Base-by-base conservation (phyloP, 1,284 basidiomycete genomes). In the Rhodotorula sp. region DNA sequence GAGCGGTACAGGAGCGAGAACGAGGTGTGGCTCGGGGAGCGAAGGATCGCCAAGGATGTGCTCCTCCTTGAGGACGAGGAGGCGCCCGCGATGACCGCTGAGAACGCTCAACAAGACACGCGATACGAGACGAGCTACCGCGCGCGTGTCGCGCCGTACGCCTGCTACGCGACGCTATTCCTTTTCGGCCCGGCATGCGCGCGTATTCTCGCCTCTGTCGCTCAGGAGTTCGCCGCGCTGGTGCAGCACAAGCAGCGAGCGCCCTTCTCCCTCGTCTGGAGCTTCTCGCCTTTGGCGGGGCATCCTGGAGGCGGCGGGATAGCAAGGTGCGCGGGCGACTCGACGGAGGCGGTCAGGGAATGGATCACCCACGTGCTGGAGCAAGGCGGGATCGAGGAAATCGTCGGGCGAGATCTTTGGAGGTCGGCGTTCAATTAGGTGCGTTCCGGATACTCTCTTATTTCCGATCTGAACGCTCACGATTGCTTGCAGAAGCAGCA, bases 1-100 rank as follows among this genome's bases (percentile, higher is more conserved):
- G 86, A 89, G 54, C 84, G 86, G 69, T 98, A 97, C 80, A 87
- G 89, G 78, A 94, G 90, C 77, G 83, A 87, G 56, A 97, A 97
- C 82, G 93, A 97, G 81, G 83, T 98, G 32, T 87, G 88, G 77
- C 79, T 91, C 4, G 87, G 48, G 2, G 85, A 5, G 87, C 85
- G 83, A 71, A 84, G 88, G 61, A 80, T 94, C 37, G 90, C 88
- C 62, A 88, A 89, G 75, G 94, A 97, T 78, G 85, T 88, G 32
- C 85, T 89, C 82, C 83, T 94, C 10, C 85, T 97, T 25, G 88
- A 92, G 70, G 86, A 87, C 39, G 74, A 79, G 7, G 48, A 19
- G 19, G 22, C 39, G 10, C 39, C 48, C n/a, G n/a, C n/a, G 50
- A 22, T 37, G 25, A 27, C 48, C 15, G 53, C 32, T 37, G 69